phyloP scores from a whole-genome alignment of 2,329 filamentous ascomycete genomes.

The Didymella sp. region DNA sequence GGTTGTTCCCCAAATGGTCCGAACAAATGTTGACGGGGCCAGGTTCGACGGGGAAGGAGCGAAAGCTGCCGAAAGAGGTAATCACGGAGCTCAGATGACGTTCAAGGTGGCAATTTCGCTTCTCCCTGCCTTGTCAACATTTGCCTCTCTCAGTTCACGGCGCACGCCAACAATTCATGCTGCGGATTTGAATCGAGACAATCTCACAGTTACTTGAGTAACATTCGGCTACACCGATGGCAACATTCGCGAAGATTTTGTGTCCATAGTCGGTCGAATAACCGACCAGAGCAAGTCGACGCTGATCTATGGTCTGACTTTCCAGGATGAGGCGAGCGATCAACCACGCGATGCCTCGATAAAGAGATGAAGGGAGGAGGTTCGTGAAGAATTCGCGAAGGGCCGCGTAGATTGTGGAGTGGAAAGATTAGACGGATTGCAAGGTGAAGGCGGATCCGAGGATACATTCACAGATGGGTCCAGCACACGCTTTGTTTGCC shows the following conservation, averaged over 20 bases:
- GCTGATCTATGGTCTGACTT: conserved; percentile 40
- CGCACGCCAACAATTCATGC: background rate
- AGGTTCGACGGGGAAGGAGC: conserved; percentile 1
- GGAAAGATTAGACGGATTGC: conserved; percentile 32
- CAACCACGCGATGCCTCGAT: conserved; percentile 21
- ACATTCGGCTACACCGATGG: conserved; percentile 16
- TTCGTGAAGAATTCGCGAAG: conserved; percentile 19
- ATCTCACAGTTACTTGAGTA: conserved; percentile 5
- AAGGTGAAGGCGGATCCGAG: conserved; percentile 35
- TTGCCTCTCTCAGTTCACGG: conserved; percentile 11
- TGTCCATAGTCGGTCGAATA: conserved; percentile 14
- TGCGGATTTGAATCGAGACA: conserved; percentile 10
- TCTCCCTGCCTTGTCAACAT: conserved; percentile 9
- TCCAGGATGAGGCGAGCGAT: conserved; percentile 32
- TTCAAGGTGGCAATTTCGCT: conserved; percentile 12
- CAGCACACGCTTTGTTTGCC: conserved; percentile 12
- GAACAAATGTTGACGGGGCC: conserved; percentile 1
- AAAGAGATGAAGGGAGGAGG: conserved; percentile 16
- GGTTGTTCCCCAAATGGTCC: background rate
- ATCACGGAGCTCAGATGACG: conserved; percentile 9
- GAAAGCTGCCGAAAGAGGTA: conserved; percentile 7
- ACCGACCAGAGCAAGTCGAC: conserved; percentile 14
- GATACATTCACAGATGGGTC: conserved; percentile 8
- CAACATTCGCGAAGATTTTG: conserved; percentile 1
- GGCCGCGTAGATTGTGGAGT: conserved; percentile 20